Percentiles rank a stretch among this genome's conserved stretches.
phyloP scores from a whole-genome alignment of 1,284 basidiomycete genomes.

The Earliella scabrosa region DNA sequence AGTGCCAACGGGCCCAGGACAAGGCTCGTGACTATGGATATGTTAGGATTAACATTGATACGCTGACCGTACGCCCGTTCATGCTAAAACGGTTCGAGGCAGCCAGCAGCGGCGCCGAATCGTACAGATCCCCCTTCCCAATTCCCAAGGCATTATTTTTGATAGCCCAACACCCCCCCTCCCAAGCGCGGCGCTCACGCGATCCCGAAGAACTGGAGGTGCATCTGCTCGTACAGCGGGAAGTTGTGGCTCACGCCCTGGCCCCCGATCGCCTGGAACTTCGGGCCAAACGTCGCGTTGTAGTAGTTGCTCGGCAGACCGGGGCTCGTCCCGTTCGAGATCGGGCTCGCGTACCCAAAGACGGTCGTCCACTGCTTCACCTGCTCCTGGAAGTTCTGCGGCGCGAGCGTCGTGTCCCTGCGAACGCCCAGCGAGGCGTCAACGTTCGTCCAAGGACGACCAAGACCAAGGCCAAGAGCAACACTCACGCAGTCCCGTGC shows the following conservation, averaged over 20 bases:
- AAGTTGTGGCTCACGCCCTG: constrained; percentile 49
- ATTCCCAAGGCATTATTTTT: too few species aligned
- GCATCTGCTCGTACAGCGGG: constrained; percentile 31
- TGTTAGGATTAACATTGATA: too few species aligned
- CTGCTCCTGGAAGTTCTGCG: constrained; percentile 54
- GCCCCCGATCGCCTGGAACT: constrained; percentile 48
- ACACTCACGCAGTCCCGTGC: constrained; percentile 54
- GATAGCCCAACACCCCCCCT: too few species aligned
- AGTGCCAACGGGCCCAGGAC: too few species aligned
- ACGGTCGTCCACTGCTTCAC: constrained; percentile 39
- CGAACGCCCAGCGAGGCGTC: not conserved
- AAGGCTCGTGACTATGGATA: too few species aligned
- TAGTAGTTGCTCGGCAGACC: constrained; percentile 42
- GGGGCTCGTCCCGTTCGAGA: constrained; percentile 33
- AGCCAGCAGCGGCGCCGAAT: too few species aligned
- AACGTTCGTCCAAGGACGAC: constrained; percentile 36
- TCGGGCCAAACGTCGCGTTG: constrained; percentile 48
- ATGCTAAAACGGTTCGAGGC: too few species aligned
- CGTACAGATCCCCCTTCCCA: too few species aligned
- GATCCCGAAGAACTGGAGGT: constrained; percentile 22
- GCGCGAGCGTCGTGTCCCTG: constrained; percentile 52
- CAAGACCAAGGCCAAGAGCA: constrained; percentile 3
- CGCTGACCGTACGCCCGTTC: too few species aligned
- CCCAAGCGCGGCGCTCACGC: too few species aligned
- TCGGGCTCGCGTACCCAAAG: constrained; percentile 15